These are phyloP conservation scores for Pseudomonodictys pantanalensis DNA, from an alignment of 495 filamentous ascomycete genomes.

Conservation along the genomic window DNA sequence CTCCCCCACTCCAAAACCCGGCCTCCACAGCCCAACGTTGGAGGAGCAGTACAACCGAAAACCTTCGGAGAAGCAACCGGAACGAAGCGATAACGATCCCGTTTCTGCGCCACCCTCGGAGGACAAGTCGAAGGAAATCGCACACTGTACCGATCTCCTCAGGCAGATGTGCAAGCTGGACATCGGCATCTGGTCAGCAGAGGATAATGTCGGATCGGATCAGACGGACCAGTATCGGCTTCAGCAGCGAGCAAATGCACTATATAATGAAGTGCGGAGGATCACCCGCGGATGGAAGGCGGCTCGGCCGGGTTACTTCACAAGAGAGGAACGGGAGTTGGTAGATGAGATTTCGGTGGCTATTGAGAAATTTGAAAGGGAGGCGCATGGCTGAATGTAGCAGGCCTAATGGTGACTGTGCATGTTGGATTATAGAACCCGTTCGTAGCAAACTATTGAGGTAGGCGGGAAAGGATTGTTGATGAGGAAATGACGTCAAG, in stretches of 20 bases:
- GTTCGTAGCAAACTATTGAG: no score
- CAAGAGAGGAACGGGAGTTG: neutral
- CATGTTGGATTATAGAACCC: no score
- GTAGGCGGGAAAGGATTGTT: no score
- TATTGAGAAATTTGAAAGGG: neutral
- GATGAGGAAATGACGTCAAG: no score
- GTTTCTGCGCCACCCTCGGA: neutral
- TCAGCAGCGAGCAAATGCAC: neutral
- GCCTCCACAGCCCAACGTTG: neutral
- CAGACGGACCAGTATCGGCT: neutral
- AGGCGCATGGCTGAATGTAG: no score
- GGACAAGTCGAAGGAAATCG: conserved; percentile 1
- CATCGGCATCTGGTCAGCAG: neutral
- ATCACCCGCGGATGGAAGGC: neutral
- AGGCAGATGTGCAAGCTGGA: conserved; percentile 7
- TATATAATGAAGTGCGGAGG: neutral
- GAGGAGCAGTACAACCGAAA: neutral
- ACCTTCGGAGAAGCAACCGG: neutral
- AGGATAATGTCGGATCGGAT: neutral
- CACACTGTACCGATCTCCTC: conserved; percentile 3
- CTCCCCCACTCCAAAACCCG: neutral
- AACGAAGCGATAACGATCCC: no score
- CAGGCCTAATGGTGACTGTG: no score
- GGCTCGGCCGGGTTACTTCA: neutral
- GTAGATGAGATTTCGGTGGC: conserved; percentile 2